Conservation (phyloP, 805 yeast genomes). For the Hanseniaspora lindneri region DNA sequence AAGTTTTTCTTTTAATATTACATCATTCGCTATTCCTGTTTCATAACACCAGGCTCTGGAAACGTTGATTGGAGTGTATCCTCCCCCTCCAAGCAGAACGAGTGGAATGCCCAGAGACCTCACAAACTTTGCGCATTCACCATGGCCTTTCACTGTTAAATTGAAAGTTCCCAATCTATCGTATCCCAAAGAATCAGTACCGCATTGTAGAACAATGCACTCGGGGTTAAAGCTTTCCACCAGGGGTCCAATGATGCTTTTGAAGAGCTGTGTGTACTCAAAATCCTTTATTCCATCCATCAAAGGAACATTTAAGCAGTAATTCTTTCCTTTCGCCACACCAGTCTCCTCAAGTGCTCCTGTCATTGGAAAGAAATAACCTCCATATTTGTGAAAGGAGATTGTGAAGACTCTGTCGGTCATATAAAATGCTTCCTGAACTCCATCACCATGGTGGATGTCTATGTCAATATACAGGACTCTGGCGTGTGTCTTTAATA, state of each 20-base stretch:
- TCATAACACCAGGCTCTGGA: slow-evolving; percentile 93
- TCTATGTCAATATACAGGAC: slow-evolving; percentile 83
- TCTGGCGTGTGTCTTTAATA: slow-evolving; percentile 71
- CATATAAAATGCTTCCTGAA: slow-evolving; percentile 84
- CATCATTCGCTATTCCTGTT: slow-evolving; percentile 75
- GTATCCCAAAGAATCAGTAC: slow-evolving; percentile 93
- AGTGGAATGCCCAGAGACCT: slow-evolving; percentile 77
- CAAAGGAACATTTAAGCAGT: slow-evolving; percentile 74
- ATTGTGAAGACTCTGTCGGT: slow-evolving; percentile 86
- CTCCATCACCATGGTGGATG: slow-evolving; percentile 92
- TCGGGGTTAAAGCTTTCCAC: slow-evolving; percentile 82
- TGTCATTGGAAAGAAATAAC: slow-evolving; percentile 77
- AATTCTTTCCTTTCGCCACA: slow-evolving; percentile 71
- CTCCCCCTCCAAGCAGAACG: slow-evolving; percentile 96
- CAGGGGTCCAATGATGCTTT: slow-evolving; percentile 79
- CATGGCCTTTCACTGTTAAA: slow-evolving; percentile 86
- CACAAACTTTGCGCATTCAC: slow-evolving; percentile 84
- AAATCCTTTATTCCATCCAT: slow-evolving; percentile 91
- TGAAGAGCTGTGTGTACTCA: slow-evolving; percentile 35
- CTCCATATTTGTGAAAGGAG: slow-evolving; percentile 86
- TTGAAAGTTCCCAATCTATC: slow-evolving; percentile 95
- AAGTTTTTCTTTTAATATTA: slow-evolving; percentile 58
- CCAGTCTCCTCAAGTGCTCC: slow-evolving; percentile 80
- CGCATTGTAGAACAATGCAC: slow-evolving; percentile 94
- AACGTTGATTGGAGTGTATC: slow-evolving; percentile 94